Evolutionary conservation across 176 grass and related monocot species (phyloP).

Genomic region (Raddia guianensis): DNA sequence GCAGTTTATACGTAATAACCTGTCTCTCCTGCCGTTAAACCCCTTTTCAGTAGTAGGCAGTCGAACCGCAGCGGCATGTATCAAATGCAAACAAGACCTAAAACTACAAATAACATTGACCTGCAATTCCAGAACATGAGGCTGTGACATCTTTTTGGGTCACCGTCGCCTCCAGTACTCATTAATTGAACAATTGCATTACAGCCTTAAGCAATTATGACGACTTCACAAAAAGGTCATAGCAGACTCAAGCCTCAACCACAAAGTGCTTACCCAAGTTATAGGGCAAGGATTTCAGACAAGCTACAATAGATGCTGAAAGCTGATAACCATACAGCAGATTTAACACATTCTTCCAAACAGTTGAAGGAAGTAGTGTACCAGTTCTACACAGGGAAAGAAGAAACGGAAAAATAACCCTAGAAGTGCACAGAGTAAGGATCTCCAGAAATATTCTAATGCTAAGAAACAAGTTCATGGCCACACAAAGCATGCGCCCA

Average conservation of each 20-base stretch:
- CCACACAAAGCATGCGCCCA: slow-evolving; percentile 1
- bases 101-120: background rate
- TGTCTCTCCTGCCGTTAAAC: background rate
- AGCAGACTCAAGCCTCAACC: background rate
- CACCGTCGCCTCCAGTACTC: slow-evolving; percentile 13
- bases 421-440: background rate
- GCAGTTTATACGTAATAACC: background rate
- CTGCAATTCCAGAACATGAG: slow-evolving; percentile 11
- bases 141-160: slow-evolving; percentile 15
- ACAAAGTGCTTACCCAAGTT: slow-evolving; percentile 30
- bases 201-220: slow-evolving; percentile 33
- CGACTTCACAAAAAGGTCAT: background rate
- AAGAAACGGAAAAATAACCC: slow-evolving; percentile 13
- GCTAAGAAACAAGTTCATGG: background rate
- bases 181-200: slow-evolving; percentile 19
- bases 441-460: slow-evolving; percentile 11
- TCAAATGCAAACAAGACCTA: slow-evolving; percentile 27
- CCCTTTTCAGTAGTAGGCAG: background rate
- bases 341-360: slow-evolving; percentile 24
- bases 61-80: background rate
- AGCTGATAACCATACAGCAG: slow-evolving; percentile 27
- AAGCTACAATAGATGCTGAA: slow-evolving; percentile 13
- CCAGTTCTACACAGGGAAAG: background rate
- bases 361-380: slow-evolving; percentile 31
- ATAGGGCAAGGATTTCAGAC: slow-evolving; percentile 32